A percentile compares a stretch with the other conserved stretches of the same genome.
phyloP scores from a whole-genome alignment of 495 filamentous ascomycete genomes.

The Amniculicola lignicola region DNA sequence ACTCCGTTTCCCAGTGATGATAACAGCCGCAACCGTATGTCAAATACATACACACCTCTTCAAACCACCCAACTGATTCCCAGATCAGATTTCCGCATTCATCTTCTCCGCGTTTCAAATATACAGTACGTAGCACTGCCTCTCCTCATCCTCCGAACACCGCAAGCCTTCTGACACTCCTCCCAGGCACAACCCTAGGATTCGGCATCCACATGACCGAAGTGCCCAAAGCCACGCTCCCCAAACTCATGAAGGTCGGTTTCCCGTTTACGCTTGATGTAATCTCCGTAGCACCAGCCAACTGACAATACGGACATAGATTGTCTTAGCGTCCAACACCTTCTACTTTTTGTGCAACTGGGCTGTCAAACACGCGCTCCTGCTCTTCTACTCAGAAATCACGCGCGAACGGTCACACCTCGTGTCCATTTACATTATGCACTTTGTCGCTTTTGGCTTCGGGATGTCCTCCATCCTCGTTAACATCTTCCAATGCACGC shows the following conservation, averaged over 20 bases:
- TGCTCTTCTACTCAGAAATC: constrained; percentile 30
- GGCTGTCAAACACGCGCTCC: constrained; percentile 30
- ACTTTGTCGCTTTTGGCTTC: constrained; percentile 28
- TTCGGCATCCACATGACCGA: constrained; percentile 6
- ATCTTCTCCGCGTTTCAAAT: constrained; percentile 25
- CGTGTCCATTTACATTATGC: constrained; percentile 11
- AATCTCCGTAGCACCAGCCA: not conserved
- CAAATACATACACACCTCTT: not conserved
- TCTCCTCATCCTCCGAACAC: too few relatives aligned
- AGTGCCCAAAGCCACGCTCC: not conserved
- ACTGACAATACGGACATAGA: constrained; percentile 1
- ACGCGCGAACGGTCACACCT: not conserved
- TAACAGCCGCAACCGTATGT: constrained; percentile 21
- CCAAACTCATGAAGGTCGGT: constrained; percentile 15
- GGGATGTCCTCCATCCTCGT: constrained; percentile 19
- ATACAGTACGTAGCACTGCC: constrained; percentile 1
- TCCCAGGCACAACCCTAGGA: too few relatives aligned
- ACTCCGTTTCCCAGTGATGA: constrained; percentile 8
- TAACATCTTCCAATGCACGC: constrained; percentile 25
- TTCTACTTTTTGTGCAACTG: constrained; percentile 32
- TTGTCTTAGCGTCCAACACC: constrained; percentile 16
- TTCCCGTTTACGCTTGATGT: not conserved
- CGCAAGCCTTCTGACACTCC: too few relatives aligned
- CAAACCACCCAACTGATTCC: not conserved
- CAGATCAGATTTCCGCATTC: constrained; percentile 10